A percentile compares a stretch with the other conserved stretches of the same genome.
Conservation (phyloP, 257 asterid species). For the Echites panduratus region DNA sequence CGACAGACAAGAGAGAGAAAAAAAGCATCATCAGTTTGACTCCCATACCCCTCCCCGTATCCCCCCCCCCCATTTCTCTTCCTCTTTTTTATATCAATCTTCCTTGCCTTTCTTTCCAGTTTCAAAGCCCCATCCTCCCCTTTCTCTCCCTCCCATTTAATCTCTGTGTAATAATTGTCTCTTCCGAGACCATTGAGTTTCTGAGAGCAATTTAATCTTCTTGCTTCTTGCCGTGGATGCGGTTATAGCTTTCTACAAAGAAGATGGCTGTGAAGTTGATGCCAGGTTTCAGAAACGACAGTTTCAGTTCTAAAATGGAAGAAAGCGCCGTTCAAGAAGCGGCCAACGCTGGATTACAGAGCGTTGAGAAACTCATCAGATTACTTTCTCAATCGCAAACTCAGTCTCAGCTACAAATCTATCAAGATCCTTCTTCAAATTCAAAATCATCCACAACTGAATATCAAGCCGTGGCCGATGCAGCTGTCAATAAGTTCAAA, state of each 20-base stretch:
- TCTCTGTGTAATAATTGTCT: slow-evolving; percentile 7
- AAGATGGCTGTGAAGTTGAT: slow-evolving; percentile 74
- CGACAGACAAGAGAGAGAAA: slow-evolving; percentile 22
- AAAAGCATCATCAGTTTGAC: slow-evolving; percentile 47
- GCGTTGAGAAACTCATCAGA: slow-evolving; percentile 76
- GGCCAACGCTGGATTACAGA: slow-evolving; percentile 81
- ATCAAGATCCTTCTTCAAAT: slow-evolving; percentile 14
- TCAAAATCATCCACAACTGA: slow-evolving; percentile 22
- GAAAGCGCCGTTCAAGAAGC: slow-evolving; percentile 78
- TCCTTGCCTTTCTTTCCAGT: slow-evolving; percentile 8
- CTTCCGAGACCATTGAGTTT: neutral
- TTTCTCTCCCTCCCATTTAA: neutral
- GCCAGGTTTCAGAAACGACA: slow-evolving; percentile 34
- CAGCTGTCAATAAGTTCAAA: slow-evolving; percentile 67
- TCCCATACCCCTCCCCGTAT: neutral
- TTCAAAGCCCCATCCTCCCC: neutral
- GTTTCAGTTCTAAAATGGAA: slow-evolving; percentile 44
- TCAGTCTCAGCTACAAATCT: slow-evolving; percentile 11
- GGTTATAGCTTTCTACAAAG: neutral
- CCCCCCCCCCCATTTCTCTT: slow-evolving; percentile 15
- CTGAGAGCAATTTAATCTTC: neutral
- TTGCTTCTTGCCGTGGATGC: neutral
- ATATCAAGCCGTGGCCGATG: slow-evolving; percentile 62
- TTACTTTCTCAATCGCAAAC: slow-evolving; percentile 53
- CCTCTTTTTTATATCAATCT: slow-evolving; percentile 14